These are phyloP conservation scores for Botrytis squamosa DNA, from an alignment of 2,329 filamentous ascomycete species.

Conservation along the genomic window DNA sequence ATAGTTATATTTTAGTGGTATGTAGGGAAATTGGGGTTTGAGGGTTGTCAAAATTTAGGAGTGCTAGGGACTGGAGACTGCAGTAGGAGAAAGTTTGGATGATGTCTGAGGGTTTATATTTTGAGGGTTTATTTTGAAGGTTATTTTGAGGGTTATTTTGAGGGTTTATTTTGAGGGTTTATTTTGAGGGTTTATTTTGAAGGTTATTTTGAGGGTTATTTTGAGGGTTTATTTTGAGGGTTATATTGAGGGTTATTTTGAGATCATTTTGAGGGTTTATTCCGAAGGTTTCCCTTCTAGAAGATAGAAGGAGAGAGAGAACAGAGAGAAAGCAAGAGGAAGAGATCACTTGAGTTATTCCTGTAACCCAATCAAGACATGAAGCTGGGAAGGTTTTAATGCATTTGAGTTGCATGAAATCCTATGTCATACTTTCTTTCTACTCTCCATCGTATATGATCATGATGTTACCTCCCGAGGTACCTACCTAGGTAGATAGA, in stretches of 20 bases:
- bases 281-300: background rate
- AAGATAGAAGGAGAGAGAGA: background rate
- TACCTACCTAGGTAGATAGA: background rate
- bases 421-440: background rate
- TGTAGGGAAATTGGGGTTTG: conserved; percentile 3
- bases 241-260: background rate
- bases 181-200: background rate
- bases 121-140: background rate
- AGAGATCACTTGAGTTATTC: background rate
- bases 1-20: conserved; percentile 3
- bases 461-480: background rate
- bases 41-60: background rate
- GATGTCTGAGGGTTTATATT: background rate
- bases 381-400: background rate
- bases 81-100: background rate
- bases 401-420: background rate
- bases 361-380: background rate
- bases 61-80: background rate
- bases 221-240: too few species aligned
- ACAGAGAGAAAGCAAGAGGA: background rate
- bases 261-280: background rate
- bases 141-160: background rate
- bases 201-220: too few species aligned
- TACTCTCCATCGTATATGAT: background rate
- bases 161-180: background rate